Evolutionary conservation across 495 filamentous ascomycete species (phyloP), one percentile per base, ranked within the genome.

Genomic region (Penicillium roqueforti): DNA sequence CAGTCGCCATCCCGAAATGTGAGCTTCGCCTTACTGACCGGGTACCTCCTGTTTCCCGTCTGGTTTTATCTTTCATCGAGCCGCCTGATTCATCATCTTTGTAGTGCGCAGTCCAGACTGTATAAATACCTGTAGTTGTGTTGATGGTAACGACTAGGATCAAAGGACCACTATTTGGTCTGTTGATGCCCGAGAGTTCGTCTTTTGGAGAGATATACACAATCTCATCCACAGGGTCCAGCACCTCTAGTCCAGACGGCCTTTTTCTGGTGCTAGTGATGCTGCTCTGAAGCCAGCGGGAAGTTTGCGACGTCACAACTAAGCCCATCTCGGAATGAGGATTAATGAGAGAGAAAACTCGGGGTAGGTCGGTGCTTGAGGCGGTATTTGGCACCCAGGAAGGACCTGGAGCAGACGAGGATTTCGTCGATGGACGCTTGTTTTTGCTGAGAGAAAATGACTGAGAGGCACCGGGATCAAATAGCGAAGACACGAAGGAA

Each of bases 321-420:
- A 92, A 64, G 1, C 92, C 93, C 67, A 96, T 79, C 60, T 97
- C 91, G 3, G 89, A 76, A 53, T 97, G 73, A 28, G 93, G 93
- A 65, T 96, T 87, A 6, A 86, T 95, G 22, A 98, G 77, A 29
- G 87, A 88, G 53, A 91, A 95, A 1, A 96, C 73, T 26, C 87
- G 79, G 3, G 92, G 92, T 63, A 89, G 82, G 37, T 86, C 80
- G 25, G 82, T 73, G 49, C 78, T 79, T 40, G 68, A 67, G 22
- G 20, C 65, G 5, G 63, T 38, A n/a, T 68, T 65, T 36, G 66
- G 55, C 36, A 54, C 53, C 61, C 60, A 61, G 23, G 63, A 57
- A 23, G 70, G 50, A 26, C 53, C 53, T 14, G 62, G 62, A 19
- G 53, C 53, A 22, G 68, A 55, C 9, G 63, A 61, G 3, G 67